Base-by-base conservation (phyloP, 1,284 basidiomycete genomes). In the Meira nashicola region DNA sequence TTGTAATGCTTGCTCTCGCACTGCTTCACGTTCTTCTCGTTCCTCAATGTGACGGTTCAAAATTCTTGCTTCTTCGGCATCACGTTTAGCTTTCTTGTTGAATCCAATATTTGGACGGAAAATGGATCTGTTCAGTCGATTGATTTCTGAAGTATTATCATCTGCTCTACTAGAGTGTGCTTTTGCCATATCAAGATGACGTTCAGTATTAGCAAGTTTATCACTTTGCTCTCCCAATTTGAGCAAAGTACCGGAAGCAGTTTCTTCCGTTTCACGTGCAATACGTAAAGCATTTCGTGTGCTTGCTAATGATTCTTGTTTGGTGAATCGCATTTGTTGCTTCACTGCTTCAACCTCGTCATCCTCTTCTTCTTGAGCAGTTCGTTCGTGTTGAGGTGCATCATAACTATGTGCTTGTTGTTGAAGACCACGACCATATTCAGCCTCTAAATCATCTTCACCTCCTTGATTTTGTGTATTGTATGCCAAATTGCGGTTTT, bases 321-420 rank as follows among this genome's bases (percentile, higher is more conserved):
- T 98, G 66, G 90, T 81, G 74, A 86, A 90, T 57, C 88, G 84
- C 68, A 91, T 92, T 81, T 93, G 87, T 76, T 90, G 86, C 81
- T 96, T 97, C 82, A 98, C 94, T 14, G 88, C 92, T 80, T 98
- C 94, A 5, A 95, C 83, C 75, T 97, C 94, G 70, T 97, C 93
- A 25, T 97, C 93, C 67, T 89, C 89, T 79, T 94, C 91, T 33
- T 70, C 67, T 7, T 63, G 47, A 1, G 53, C 50, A 39, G 44
- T 49, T n/a, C 25, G 28, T 17, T 55, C 56, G 12, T 41, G 33
- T 50, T 62, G 60, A 43, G 52, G 23, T 28, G 25, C n/a, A 11
- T 28, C 47, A 57, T 68, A 65, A 75, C 90, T 87, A 63, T 81
- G 47, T 28, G 33, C 63, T 38, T 63, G 63, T 51, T 68, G 66